Conservation (phyloP, 768 basidiomycete species). For the Leccinum incarnatum region DNA sequence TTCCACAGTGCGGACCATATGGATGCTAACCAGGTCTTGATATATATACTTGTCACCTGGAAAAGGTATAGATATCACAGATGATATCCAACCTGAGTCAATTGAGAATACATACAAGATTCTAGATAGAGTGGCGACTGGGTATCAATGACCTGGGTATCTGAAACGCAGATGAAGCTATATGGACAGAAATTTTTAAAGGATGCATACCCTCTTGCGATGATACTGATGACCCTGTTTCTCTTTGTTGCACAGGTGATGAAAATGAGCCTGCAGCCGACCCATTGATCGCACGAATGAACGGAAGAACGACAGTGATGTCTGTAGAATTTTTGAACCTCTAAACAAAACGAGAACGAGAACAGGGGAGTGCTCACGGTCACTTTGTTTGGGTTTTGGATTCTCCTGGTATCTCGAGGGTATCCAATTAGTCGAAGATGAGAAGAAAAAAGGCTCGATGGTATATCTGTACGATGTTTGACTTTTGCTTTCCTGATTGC, state of each 20-base stretch:
- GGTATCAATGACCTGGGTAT: constrained; percentile 44
- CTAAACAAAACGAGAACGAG: constrained; percentile 12
- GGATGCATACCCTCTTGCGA: constrained; percentile 7
- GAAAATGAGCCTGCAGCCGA: not conserved
- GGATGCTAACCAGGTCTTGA: constrained; percentile 51
- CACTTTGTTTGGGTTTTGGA: constrained; percentile 37
- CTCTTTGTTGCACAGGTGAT: not conserved
- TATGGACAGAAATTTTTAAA: not conserved
- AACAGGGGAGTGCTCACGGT: constrained; percentile 45
- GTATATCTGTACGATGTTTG: constrained; percentile 36
- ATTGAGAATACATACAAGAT: constrained; percentile 26
- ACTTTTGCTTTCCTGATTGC: not conserved
- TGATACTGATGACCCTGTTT: not conserved
- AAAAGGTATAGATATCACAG: not conserved
- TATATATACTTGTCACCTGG: constrained; percentile 24
- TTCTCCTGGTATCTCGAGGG: constrained; percentile 63
- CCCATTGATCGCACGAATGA: constrained; percentile 40
- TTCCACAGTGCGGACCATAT: constrained; percentile 41
- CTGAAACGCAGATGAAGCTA: constrained; percentile 10
- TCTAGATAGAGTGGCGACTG: constrained; percentile 43
- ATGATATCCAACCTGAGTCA: not conserved
- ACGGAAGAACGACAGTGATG: constrained; percentile 54
- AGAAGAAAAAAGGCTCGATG: constrained; percentile 65
- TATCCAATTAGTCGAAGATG: constrained; percentile 64
- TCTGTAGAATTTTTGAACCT: constrained; percentile 33